Base-by-base conservation (phyloP, 768 basidiomycete species). In the Chlorophyllum brunneum region DNA sequence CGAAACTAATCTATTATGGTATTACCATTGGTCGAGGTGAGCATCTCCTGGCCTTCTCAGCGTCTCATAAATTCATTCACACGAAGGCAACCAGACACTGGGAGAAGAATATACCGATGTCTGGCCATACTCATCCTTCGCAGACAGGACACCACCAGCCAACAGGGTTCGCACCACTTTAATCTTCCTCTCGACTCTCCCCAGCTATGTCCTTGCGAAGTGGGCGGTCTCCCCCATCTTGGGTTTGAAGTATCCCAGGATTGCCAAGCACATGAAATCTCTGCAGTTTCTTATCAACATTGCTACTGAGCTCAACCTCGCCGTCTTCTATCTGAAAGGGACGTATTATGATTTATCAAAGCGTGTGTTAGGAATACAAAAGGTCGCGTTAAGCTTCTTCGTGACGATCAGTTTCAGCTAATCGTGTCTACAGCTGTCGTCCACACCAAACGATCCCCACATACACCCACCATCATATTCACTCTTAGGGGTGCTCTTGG, bases 101-200 rank as follows among this genome's bases (percentile, higher is more conserved):
- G 92, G 92, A n/a, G 92, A 94, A 65, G 92, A 94, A 63, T 94
- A 94, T 60, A 92, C 89, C 1, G 86, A 87, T 60, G 83, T 88
- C 29, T 89, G 90, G 87, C 81, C 84, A 57, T 80, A 83, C 51
- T 81, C 84, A 9, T 62, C 71, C 2, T 67, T 65, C 24, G 69
- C 63, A 16, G 51, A 64, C 27, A 58, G 66, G 3, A 54, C 64
- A 23, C 75, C 75, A 18, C 85, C 82, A 2, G 71, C 82, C 11
- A 65, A 58, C 18, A 61, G 61, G 44, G 61, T 71, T 7, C 79
- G 86, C 18, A 64, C 74, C 13, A 73, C 75, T 2, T 72, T 90
- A 9, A 73, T 91, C 53, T 67, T 90, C n/a, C 69, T 88, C 20
- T 81, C 84, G 5, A 76, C 82, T 1, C 57, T 91, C 8, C 87